Percentiles rank a stretch among this genome's conserved stretches.
These are phyloP conservation scores for Trichoderma arundinaceum DNA, from an alignment of 2,329 filamentous ascomycete species.

Conservation along the genomic window DNA sequence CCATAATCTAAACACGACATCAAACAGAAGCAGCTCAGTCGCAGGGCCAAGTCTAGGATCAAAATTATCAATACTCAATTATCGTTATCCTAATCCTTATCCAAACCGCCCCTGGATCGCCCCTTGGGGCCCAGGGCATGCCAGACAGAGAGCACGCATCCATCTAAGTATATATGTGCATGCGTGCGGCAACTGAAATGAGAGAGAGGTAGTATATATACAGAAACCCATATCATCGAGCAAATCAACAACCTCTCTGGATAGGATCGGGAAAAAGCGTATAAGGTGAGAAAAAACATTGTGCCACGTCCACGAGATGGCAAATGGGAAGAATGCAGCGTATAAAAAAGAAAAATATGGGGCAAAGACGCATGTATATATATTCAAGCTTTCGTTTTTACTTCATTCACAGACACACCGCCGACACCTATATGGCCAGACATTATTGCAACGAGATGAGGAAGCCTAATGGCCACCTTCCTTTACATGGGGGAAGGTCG, in stretches of 20 bases:
- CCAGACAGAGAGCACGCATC: background rate
- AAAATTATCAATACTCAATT: slow-evolving; percentile 22
- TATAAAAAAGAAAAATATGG: background rate
- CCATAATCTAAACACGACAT: background rate
- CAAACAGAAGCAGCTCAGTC: background rate
- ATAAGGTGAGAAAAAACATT: background rate
- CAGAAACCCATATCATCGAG: slow-evolving; percentile 12
- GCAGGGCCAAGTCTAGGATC: background rate
- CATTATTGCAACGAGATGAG: slow-evolving; percentile 1
- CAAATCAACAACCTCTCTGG: slow-evolving; percentile 11
- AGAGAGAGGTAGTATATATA: slow-evolving; percentile 6
- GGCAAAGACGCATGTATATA: slow-evolving; percentile 19
- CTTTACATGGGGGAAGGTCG: background rate
- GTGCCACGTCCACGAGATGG: background rate
- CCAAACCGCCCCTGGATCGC: background rate
- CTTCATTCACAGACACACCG: background rate
- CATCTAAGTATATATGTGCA: background rate
- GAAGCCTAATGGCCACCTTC: background rate
- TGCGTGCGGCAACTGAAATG: slow-evolving; percentile 2
- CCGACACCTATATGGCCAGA: slow-evolving; percentile 1
- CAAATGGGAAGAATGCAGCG: background rate
- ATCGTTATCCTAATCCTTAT: slow-evolving; percentile 19
- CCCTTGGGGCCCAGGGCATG: background rate
- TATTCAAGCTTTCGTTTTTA: slow-evolving; percentile 11
- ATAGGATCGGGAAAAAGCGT: background rate